Evolutionary conservation across 75 land plant species (phyloP).

Genomic region (Sequoia sempervirens): DNA sequence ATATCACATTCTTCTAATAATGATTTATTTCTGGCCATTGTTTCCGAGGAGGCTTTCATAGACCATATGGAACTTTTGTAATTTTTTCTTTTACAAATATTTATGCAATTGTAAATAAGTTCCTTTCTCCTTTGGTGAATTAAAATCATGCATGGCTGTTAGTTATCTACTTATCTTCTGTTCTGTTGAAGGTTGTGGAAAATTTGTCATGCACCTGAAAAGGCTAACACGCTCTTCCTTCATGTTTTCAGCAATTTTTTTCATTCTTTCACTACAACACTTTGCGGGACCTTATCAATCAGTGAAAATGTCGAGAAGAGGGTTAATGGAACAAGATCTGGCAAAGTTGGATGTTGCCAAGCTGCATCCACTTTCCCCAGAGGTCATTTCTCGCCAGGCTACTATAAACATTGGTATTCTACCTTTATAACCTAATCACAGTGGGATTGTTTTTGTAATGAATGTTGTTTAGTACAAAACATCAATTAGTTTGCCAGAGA

Average conservation of each 20-base stretch:
- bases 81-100: neutral
- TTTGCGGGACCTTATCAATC: neutral
- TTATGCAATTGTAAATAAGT: neutral
- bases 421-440: neutral
- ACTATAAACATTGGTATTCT: constrained; percentile 90
- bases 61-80: neutral
- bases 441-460: neutral
- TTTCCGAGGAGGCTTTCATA: neutral
- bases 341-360: constrained; percentile 82
- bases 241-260: neutral
- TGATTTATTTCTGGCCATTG: neutral
- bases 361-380: constrained; percentile 91
- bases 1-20: neutral
- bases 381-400: constrained; percentile 97
- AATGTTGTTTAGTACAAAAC: neutral
- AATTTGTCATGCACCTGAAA: neutral
- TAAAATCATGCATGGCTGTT: neutral
- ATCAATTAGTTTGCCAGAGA: neutral
- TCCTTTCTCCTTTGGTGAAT: neutral
- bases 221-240: neutral
- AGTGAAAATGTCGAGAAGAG: constrained; percentile 67
- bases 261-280: neutral
- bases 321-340: constrained; percentile 97
- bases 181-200: neutral
- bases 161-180: neutral